These are phyloP conservation scores for Myotisia sp. DNA, from an alignment of 2,329 filamentous ascomycete genomes.

Conservation along the genomic window DNA sequence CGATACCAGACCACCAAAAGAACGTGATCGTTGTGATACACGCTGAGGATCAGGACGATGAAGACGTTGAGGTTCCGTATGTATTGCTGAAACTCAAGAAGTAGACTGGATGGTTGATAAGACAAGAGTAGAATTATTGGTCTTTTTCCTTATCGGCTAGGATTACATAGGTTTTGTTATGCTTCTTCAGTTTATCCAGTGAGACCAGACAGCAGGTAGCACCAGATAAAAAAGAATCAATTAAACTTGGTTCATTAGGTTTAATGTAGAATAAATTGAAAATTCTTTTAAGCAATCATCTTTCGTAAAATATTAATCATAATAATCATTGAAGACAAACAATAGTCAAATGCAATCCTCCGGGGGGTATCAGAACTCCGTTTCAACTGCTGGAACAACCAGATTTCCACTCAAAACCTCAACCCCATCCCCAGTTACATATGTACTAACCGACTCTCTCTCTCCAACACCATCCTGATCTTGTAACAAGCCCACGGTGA, in stretches of 20 bases:
- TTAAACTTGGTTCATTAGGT: too few species aligned
- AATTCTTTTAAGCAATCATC: too few species aligned
- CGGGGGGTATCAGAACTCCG: too few species aligned
- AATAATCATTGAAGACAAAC: too few species aligned
- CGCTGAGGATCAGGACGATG: slow-evolving; percentile 70
- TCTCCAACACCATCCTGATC: background rate
- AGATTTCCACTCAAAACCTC: slow-evolving; percentile 6
- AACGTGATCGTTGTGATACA: slow-evolving; percentile 96
- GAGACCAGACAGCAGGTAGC: too few species aligned
- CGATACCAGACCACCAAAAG: slow-evolving; percentile 78
- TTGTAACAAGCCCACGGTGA: slow-evolving; percentile 4
- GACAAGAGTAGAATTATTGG: background rate
- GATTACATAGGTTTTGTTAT: too few species aligned
- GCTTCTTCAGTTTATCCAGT: too few species aligned
- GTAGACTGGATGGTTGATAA: slow-evolving; percentile 1
- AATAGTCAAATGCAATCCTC: too few species aligned
- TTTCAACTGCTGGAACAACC: slow-evolving; percentile 1
- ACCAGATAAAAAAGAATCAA: too few species aligned
- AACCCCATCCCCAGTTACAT: slow-evolving; percentile 4
- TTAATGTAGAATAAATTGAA: too few species aligned
- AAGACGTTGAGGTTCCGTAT: slow-evolving; percentile 95
- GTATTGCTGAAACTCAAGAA: slow-evolving; percentile 65
- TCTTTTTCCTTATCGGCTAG: too few species aligned
- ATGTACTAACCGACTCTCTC: slow-evolving; percentile 5
- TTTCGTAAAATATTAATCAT: too few species aligned